A percentile compares a stretch with the other conserved stretches of the same genome.
Evolutionary conservation across 352 stramenopile species (phyloP).

Genomic region (Albugo candida): DNA sequence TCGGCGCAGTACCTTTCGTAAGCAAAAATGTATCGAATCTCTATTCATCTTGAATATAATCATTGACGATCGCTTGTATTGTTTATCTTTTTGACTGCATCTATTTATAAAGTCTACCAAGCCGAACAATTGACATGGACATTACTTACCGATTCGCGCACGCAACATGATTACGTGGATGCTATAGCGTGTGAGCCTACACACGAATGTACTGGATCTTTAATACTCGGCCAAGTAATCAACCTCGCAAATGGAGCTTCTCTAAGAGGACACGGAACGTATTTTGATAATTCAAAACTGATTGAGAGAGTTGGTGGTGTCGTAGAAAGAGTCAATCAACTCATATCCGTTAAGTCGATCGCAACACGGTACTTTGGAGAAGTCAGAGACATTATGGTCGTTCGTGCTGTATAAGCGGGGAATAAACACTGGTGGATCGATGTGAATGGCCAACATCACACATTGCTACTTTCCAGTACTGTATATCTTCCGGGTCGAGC

Average conservation of each 20-base stretch:
- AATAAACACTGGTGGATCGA: slow-evolving; percentile 92
- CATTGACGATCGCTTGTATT: too few relatives aligned
- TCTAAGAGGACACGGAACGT: slow-evolving; percentile 89
- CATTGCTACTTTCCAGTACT: too few relatives aligned
- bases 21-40: too few relatives aligned
- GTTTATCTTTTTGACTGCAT: too few relatives aligned
- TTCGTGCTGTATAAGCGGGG: slow-evolving; percentile 84
- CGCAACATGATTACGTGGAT: too few relatives aligned
- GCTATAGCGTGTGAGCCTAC: too few relatives aligned
- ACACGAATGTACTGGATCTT: slow-evolving; percentile 30
- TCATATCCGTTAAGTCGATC: slow-evolving; percentile 85
- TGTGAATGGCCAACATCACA: slow-evolving; percentile 70
- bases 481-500: too few relatives aligned
- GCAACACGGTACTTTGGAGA: slow-evolving; percentile 84
- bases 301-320: slow-evolving; percentile 86
- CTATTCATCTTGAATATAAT: too few relatives aligned
- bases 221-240: slow-evolving; percentile 65
- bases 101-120: too few relatives aligned
- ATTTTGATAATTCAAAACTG: slow-evolving; percentile 78
- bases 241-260: slow-evolving; percentile 53
- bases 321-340: slow-evolving; percentile 92
- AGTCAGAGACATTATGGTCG: slow-evolving; percentile 93
- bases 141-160: too few relatives aligned
- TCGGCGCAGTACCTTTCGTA: too few relatives aligned
- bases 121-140: too few relatives aligned